Percentiles rank a stretch among this genome's conserved stretches.
Evolutionary conservation across 495 filamentous ascomycete genomes (phyloP).

Genomic region (Tricharina praecox): DNA sequence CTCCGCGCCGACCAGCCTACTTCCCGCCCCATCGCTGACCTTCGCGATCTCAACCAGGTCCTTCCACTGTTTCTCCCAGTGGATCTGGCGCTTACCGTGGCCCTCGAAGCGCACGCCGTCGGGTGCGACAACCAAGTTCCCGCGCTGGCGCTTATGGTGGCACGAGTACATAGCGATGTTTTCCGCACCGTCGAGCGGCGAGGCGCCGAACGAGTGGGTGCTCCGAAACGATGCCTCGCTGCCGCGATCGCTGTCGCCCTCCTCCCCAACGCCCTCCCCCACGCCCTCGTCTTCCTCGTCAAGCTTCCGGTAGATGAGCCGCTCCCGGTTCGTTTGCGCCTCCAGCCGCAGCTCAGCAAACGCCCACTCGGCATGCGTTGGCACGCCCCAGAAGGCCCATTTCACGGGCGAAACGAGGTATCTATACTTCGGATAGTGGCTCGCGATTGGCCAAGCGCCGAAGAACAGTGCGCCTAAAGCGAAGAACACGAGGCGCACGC

Average conservation of each 20-base stretch:
- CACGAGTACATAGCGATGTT: slow-evolving; percentile 3
- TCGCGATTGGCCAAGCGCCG: slow-evolving; percentile 30
- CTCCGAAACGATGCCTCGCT: slow-evolving; percentile 3
- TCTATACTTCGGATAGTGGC: slow-evolving; percentile 31
- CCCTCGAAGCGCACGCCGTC: not conserved
- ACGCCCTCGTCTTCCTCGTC: not conserved
- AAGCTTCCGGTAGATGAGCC: not conserved
- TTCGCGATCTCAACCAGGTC: slow-evolving; percentile 14
- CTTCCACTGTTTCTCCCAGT: slow-evolving; percentile 7
- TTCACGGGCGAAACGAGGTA: slow-evolving; percentile 30
- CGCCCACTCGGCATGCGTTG: slow-evolving; percentile 10
- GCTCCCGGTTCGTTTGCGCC: slow-evolving; percentile 6
- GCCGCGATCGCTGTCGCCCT: slow-evolving; percentile 7
- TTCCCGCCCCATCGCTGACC: not conserved
- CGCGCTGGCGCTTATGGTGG: slow-evolving; percentile 1
- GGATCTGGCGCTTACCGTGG: not conserved
- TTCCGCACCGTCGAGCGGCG: not conserved
- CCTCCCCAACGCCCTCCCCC: not conserved
- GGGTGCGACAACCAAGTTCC: slow-evolving; percentile 6
- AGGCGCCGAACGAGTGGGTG: not conserved
- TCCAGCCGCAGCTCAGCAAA: slow-evolving; percentile 9
- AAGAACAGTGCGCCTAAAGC: slow-evolving; percentile 31
- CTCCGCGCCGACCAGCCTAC: not conserved
- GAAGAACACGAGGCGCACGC: slow-evolving; percentile 30
- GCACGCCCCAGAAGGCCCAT: slow-evolving; percentile 30